Base-by-base conservation (phyloP, 2,329 filamentous ascomycete genomes). In the Tothia fuscella region DNA sequence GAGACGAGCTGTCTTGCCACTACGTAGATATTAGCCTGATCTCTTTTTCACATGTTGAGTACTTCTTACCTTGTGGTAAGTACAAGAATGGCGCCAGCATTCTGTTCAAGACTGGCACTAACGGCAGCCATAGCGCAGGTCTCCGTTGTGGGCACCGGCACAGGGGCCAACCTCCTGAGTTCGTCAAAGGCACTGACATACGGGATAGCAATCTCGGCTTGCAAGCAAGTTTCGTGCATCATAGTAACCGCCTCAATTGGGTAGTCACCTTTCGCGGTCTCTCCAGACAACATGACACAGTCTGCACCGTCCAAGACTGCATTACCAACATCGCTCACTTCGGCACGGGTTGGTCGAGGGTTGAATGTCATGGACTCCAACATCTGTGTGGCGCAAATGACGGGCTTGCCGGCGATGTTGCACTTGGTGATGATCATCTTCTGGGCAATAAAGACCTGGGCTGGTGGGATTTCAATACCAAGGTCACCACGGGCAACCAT, bases 391-490 rank as follows among this genome's bases (percentile, higher is more conserved):
- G 91, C 91, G 68, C 89, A 96, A 63, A 98, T 95, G 64, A 89
- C 88, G 53, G 91, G 91, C 77, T 98, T 98, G 67, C 91, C 91
- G 53, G 87, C 88, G 60, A 95, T 80, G 74, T 98, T 98, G 79
- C 91, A 98, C 80, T 96, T 96, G 68, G 91, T 88, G 66, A 98
- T 98, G 77, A 98, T 88, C 85, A 98, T 98, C 82, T 98, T 98
- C 75, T 98, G 91, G 44, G 91, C 91, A 53, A 93, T 86, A 67
- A 98, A 98, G 52, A 98, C 91, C 74, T 98, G 91, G 50, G 89
- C 86, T 47, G 91, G 89, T 38, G 91, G 89, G 56, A 98, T 98
- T 71, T 98, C 91, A 56, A 98, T 98, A 72, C 91, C 91, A 50
- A 94, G 71, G 61, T 96, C 91, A 71, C 91, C 91, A 78, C 91